phyloP scores from a whole-genome alignment of 2,329 filamentous ascomycete genomes.

The Penicillium sp. region DNA sequence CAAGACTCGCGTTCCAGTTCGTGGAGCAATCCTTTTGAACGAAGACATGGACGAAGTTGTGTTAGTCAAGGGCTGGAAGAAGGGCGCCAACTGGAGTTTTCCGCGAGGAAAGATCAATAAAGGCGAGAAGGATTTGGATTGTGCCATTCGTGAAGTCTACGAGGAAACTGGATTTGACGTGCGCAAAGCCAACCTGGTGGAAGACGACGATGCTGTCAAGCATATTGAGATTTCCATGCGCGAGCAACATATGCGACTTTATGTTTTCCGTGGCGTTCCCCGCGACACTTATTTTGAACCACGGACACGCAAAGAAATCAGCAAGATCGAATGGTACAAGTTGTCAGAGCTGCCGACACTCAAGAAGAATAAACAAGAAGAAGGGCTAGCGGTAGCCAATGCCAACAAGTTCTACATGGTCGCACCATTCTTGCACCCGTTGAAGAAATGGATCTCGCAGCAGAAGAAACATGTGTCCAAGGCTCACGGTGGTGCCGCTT shows the following conservation, averaged over 20 bases:
- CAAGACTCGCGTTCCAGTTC: conserved; percentile 90
- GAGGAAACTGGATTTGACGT: conserved; percentile 95
- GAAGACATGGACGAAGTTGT: conserved; percentile 91
- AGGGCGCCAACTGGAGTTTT: conserved; percentile 93
- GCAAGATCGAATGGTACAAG: conserved; percentile 93
- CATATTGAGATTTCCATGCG: conserved; percentile 86
- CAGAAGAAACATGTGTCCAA: conserved; percentile 72
- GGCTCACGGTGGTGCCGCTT: conserved; percentile 45
- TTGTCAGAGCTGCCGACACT: conserved; percentile 83
- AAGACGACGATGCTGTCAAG: conserved; percentile 69
- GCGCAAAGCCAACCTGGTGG: conserved; percentile 70
- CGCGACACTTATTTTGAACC: conserved; percentile 87
- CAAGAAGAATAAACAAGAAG: conserved; percentile 68
- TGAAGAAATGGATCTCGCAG: conserved; percentile 88
- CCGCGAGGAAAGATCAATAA: conserved; percentile 98
- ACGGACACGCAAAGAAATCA: conserved; percentile 93
- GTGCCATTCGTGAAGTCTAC: conserved; percentile 89
- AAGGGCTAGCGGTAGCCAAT: conserved; percentile 57
- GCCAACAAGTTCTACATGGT: conserved; percentile 98
- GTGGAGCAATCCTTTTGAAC: conserved; percentile 91
- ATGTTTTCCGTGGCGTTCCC: conserved; percentile 85
- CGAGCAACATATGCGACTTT: conserved; percentile 89
- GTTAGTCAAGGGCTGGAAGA: conserved; percentile 97
- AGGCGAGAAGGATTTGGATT: conserved; percentile 89
- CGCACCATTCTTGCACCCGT: conserved; percentile 78